These are phyloP conservation scores for Ascochyta pisi DNA, from an alignment of 2,329 filamentous ascomycete species.

Conservation along the genomic window DNA sequence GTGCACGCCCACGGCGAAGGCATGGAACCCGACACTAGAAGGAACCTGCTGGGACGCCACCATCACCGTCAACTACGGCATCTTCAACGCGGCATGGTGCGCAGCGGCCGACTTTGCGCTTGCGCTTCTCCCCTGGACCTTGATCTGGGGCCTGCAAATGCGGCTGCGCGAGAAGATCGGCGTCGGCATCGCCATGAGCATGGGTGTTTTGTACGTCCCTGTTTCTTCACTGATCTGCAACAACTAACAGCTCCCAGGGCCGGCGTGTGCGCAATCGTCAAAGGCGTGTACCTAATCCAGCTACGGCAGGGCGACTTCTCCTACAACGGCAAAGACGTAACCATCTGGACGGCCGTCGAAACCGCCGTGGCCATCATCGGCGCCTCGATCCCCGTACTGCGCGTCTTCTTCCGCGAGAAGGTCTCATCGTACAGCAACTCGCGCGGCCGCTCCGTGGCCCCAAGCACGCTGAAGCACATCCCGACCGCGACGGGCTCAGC, in stretches of 20 bases:
- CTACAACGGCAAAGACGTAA: conserved; percentile 40
- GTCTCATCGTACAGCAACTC: conserved; percentile 19
- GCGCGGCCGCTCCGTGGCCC: neutral
- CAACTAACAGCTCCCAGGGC: conserved; percentile 17
- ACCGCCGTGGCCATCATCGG: conserved; percentile 40
- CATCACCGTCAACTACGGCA: conserved; percentile 30
- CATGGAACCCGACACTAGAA: conserved; percentile 22
- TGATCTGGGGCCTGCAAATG: conserved; percentile 35
- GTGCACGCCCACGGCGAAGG: conserved; percentile 27
- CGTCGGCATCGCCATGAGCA: conserved; percentile 40
- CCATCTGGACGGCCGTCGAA: conserved; percentile 40
- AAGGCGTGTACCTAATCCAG: conserved; percentile 35
- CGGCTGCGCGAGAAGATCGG: conserved; percentile 35
- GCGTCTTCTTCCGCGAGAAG: conserved; percentile 42
- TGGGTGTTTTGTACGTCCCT: conserved; percentile 32
- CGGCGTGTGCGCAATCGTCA: conserved; percentile 37
- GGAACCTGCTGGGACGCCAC: conserved; percentile 31
- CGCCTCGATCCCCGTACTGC: conserved; percentile 39
- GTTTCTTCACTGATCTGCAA: neutral
- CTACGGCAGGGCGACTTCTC: conserved; percentile 35
- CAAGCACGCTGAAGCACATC: neutral
- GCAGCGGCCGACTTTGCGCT: conserved; percentile 33
- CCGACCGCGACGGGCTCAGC: neutral
- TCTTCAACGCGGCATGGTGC: conserved; percentile 40
- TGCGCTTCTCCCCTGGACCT: conserved; percentile 36